These are phyloP conservation scores for Mediolabrus comicus DNA, from an alignment of 108 stramenopile genomes.

Conservation along the genomic window DNA sequence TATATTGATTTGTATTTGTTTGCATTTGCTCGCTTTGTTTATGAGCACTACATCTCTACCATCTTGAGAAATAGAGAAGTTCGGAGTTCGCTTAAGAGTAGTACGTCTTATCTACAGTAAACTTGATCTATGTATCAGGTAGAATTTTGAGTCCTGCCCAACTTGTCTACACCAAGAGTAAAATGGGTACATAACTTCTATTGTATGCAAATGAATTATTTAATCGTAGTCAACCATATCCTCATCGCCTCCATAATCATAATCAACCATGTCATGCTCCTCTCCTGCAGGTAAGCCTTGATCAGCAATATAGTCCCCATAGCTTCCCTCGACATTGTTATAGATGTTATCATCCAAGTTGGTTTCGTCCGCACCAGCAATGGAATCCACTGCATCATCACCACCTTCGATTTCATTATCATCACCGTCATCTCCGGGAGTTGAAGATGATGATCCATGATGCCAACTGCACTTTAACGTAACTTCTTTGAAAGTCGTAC, in stretches of 20 bases:
- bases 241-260: constrained; percentile 6
- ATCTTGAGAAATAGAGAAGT: too few relatives aligned
- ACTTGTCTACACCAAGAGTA: too few relatives aligned
- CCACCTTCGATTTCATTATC: too few relatives aligned
- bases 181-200: too few relatives aligned
- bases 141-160: not conserved
- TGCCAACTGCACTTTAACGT: constrained; percentile 25
- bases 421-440: not conserved
- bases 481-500: constrained; percentile 7
- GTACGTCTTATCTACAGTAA: not conserved
- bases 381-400: not conserved
- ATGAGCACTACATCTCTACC: too few relatives aligned
- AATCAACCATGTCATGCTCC: constrained; percentile 1
- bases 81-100: not conserved
- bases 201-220: not conserved
- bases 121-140: not conserved
- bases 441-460: not conserved
- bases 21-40: too few relatives aligned
- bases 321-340: constrained; percentile 1
- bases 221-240: constrained; percentile 21
- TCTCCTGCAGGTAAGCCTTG: not conserved
- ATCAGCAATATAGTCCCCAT: not conserved
- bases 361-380: not conserved
- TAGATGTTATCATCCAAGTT: constrained; percentile 4
- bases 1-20: not conserved